A percentile compares a stretch with the other conserved stretches of the same genome.
Conservation (phyloP, 371 early-diverging fungal genomes). For the Ecytonucleospora hepatopenaei region DNA sequence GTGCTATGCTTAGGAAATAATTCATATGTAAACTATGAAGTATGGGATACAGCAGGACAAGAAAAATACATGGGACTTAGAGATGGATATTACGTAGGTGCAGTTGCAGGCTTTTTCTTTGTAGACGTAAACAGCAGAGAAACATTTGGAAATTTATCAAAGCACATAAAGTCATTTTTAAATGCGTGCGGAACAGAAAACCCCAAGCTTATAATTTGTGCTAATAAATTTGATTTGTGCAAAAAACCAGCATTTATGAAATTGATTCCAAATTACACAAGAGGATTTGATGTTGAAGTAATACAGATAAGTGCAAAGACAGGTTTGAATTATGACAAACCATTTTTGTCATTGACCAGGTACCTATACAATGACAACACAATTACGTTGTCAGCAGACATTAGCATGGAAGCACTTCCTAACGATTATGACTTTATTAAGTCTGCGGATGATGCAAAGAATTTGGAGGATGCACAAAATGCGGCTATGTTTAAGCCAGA, state of each 20-base stretch:
- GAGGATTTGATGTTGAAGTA: conserved; percentile 76
- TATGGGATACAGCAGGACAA: conserved; percentile 97
- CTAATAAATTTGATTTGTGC: conserved; percentile 99
- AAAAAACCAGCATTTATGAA: conserved; percentile 99
- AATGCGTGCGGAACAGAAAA: conserved; percentile 72
- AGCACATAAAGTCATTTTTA: conserved; percentile 97
- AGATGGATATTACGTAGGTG: conserved; percentile 98
- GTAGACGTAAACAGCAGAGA: conserved; percentile 98
- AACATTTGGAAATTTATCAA: conserved; percentile 98
- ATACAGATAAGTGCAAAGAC: conserved; percentile 95
- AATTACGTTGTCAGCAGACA: conserved; percentile 88
- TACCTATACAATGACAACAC: conserved; percentile 81
- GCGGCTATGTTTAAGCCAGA: conserved; percentile 10
- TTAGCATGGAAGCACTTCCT: conserved; percentile 88
- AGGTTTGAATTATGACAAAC: conserved; percentile 99
- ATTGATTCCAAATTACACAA: conserved; percentile 68
- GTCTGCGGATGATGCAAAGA: background rate
- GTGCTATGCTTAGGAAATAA: conserved; percentile 74
- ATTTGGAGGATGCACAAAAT: conserved; percentile 7
- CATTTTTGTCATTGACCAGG: conserved; percentile 94
- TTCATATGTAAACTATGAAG: conserved; percentile 79
- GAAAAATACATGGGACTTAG: conserved; percentile 99
- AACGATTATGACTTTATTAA: conserved; percentile 56
- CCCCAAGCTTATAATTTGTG: conserved; percentile 81
- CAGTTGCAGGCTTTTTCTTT: conserved; percentile 99